Evolutionary conservation across 1,284 basidiomycete species (phyloP), one percentile per base, ranked within the genome.

Genomic region (Malassezia brasiliensis): DNA sequence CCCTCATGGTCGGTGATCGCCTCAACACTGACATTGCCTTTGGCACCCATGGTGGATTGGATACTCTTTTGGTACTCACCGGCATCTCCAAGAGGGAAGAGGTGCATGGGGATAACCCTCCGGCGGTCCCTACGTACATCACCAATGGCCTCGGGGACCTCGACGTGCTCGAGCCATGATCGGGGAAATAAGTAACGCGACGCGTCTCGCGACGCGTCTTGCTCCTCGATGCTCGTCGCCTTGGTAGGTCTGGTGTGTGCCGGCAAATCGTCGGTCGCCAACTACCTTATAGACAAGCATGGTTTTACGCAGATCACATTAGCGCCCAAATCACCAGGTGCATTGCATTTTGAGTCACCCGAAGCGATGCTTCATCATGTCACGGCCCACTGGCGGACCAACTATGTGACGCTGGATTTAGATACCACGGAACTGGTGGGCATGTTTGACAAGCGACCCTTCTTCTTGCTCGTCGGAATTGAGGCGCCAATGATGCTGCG

Each of bases 1-100:
- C 91, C 1, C 82, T 98, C 69, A 94, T 99, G 87, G 81, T 96
- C 39, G 93, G 93, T 37, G 93, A 98, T 76, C 83, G 94, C 56
- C 79, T 98, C 59, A 85, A 88, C 67, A 98, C 94, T 1, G 94
- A 99, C 76, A 90, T 94, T 66, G 77, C 86, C 45, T 98, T 98
- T 67, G 93, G 89, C 42, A 81, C 88, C 74, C 81, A 82, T 42
- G 89, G 89, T 22, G 87, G 87, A 12, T 79, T 96, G 19, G 77
- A 86, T 14, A 93, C 90, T 1, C 78, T 96, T 49, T 82, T 96
- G 39, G 94, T 98, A 48, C 79, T 98, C 62, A 94, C 90, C n/a
- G 93, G 91, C 0, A 71, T 76, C 31, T 63, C 61, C 11, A 68
- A 63, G 36, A 55, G 59, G 28, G 62, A 63, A 2, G 75, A 76